phyloP scores from a whole-genome alignment of 805 yeast species.

The Starmerella sp. region DNA sequence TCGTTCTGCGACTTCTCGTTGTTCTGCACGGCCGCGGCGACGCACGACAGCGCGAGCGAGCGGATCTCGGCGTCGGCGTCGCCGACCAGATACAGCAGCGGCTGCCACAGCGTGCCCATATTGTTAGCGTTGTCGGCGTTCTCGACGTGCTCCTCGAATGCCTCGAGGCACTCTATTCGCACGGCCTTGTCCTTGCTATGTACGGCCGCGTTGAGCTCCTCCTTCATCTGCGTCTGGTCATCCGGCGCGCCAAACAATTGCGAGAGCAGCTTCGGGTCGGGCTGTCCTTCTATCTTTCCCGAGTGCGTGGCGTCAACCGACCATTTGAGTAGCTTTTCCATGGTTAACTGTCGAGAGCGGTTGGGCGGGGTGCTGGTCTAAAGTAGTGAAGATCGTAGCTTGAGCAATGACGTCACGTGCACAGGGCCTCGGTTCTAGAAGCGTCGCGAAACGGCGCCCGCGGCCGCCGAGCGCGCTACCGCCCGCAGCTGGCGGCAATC shows the following conservation, averaged over 20 bases:
- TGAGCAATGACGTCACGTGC: not conserved
- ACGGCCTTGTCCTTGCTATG: conserved; percentile 49
- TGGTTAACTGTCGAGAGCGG: conserved; percentile 24
- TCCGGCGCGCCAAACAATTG: conserved; percentile 75
- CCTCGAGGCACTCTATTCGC: conserved; percentile 70
- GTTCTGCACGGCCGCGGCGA: conserved; percentile 90
- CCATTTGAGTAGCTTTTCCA: conserved; percentile 93
- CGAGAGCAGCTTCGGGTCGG: conserved; percentile 66
- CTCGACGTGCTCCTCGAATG: conserved; percentile 87
- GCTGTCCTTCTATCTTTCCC: conserved; percentile 39
- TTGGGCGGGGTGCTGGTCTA: not conserved
- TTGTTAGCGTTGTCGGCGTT: conserved; percentile 91
- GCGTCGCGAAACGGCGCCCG: not conserved
- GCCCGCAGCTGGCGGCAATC: too few species aligned
- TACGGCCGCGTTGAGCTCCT: conserved; percentile 50
- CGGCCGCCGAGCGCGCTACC: too few species aligned
- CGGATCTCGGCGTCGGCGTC: conserved; percentile 38
- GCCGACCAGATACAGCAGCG: conserved; percentile 46
- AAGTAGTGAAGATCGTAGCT: too few species aligned
- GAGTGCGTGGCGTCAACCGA: conserved; percentile 61
- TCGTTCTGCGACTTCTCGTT: conserved; percentile 65
- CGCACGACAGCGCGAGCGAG: conserved; percentile 53
- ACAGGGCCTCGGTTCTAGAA: not conserved
- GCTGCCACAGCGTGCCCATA: conserved; percentile 75
- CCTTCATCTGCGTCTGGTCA: conserved; percentile 80